phyloP scores from a whole-genome alignment of 768 basidiomycete genomes.

The Sarcodon aspratus region DNA sequence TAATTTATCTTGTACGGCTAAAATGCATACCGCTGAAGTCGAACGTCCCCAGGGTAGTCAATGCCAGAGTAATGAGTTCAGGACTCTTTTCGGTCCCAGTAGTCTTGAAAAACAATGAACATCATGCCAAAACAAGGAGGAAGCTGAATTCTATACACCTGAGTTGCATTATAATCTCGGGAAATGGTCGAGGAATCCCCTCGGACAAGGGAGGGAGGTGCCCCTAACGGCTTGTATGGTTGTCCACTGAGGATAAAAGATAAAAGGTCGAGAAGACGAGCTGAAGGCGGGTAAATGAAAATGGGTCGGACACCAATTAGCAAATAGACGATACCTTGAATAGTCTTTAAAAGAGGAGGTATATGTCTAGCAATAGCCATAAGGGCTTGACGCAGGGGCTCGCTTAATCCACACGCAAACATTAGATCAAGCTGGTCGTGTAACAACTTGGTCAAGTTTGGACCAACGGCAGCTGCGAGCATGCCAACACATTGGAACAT shows the following conservation, averaged over 20 bases:
- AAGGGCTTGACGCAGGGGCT: slow-evolving; percentile 77
- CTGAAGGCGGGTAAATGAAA: slow-evolving; percentile 25
- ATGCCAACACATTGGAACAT: slow-evolving; percentile 98
- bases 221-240: slow-evolving; percentile 80
- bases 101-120: slow-evolving; percentile 19
- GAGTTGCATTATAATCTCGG: slow-evolving; percentile 39
- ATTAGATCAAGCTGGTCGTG: slow-evolving; percentile 96
- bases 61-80: slow-evolving; percentile 68
- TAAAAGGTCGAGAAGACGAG: slow-evolving; percentile 80
- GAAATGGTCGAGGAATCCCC: slow-evolving; percentile 36
- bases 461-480: slow-evolving; percentile 91
- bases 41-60: slow-evolving; percentile 81
- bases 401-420: slow-evolving; percentile 89
- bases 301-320: neutral
- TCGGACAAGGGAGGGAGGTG: slow-evolving; percentile 52
- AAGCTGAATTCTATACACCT: slow-evolving; percentile 20
- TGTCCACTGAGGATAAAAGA: slow-evolving; percentile 76
- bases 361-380: slow-evolving; percentile 79
- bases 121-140: neutral
- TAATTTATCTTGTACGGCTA: neutral
- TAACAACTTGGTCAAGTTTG: slow-evolving; percentile 87
- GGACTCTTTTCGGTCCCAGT: slow-evolving; percentile 47
- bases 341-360: slow-evolving; percentile 79
- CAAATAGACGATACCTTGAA: slow-evolving; percentile 54
- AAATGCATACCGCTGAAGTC: slow-evolving; percentile 74